A percentile compares a stretch with the other conserved stretches of the same genome.
phyloP scores from a whole-genome alignment of 2,329 filamentous ascomycete genomes.

The Tolypocladium cylindrosporum region DNA sequence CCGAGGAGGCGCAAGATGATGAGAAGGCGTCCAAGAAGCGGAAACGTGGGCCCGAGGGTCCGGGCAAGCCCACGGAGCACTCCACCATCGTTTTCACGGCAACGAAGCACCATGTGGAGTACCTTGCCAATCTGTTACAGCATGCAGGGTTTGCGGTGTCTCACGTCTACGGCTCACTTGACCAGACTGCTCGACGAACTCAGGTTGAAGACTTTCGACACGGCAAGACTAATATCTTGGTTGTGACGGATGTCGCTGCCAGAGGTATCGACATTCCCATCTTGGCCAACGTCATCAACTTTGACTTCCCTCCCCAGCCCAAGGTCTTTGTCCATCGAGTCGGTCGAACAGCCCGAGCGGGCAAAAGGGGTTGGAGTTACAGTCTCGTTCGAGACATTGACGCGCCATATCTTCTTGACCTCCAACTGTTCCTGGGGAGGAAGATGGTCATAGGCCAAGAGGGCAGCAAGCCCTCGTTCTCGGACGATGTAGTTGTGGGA shows the following conservation, averaged over 20 bases:
- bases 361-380: conserved; percentile 88
- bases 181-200: conserved; percentile 85
- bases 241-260: conserved; percentile 93
- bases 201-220: conserved; percentile 85
- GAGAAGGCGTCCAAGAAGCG: conserved; percentile 55
- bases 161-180: conserved; percentile 88
- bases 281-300: conserved; percentile 95
- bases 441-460: conserved; percentile 67
- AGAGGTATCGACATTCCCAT: conserved; percentile 97
- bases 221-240: conserved; percentile 79
- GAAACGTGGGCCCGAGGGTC: conserved; percentile 49
- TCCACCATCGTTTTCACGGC: conserved; percentile 93
- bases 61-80: conserved; percentile 66
- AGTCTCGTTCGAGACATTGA: conserved; percentile 83
- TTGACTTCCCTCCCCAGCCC: conserved; percentile 92
- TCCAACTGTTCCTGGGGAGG: conserved; percentile 90
- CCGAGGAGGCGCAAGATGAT: conserved; percentile 37
- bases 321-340: conserved; percentile 97
- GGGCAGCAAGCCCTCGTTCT: conserved; percentile 54
- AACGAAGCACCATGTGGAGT: conserved; percentile 97
- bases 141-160: conserved; percentile 80
- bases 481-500: conserved; percentile 77
- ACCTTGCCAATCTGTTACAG: conserved; percentile 70
- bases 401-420: conserved; percentile 81
- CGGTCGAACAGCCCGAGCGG: conserved; percentile 89